A percentile compares a stretch with the other conserved stretches of the same genome.
These are phyloP conservation scores for Apiospora saccharicola DNA, from an alignment of 2,329 filamentous ascomycete genomes.

Conservation along the genomic window DNA sequence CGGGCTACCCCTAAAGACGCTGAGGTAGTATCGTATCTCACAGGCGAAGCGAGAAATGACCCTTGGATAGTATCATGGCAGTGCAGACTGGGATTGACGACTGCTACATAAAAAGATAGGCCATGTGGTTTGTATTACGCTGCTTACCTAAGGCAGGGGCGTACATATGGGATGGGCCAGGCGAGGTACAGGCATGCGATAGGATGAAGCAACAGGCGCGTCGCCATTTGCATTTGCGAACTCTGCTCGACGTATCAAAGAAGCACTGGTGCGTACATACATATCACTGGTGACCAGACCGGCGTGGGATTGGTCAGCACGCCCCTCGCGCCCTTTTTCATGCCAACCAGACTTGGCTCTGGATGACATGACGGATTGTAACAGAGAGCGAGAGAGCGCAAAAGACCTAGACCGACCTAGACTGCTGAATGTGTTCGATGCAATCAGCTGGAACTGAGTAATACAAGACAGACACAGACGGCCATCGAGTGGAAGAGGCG, in stretches of 20 bases:
- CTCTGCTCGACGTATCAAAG: not conserved
- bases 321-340: not conserved
- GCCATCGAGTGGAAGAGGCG: not conserved
- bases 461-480: constrained; percentile 3
- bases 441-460: not conserved
- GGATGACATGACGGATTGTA: not conserved
- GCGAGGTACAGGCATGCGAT: not conserved
- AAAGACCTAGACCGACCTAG: not conserved
- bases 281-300: not conserved
- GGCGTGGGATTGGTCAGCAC: not conserved
- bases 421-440: not conserved
- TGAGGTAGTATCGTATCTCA: not conserved
- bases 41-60: not conserved
- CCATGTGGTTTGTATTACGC: not conserved
- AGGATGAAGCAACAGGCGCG: constrained; percentile 4
- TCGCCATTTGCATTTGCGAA: not conserved
- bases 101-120: not conserved
- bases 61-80: not conserved
- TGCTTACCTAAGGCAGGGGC: not conserved
- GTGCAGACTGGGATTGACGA: constrained; percentile 6
- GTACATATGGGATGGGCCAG: not conserved
- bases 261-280: not conserved
- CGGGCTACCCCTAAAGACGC: not conserved
- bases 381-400: no score
- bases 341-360: not conserved